These are phyloP conservation scores for Citrus glauca DNA, from an alignment of 345 rosid species.

Conservation along the genomic window DNA sequence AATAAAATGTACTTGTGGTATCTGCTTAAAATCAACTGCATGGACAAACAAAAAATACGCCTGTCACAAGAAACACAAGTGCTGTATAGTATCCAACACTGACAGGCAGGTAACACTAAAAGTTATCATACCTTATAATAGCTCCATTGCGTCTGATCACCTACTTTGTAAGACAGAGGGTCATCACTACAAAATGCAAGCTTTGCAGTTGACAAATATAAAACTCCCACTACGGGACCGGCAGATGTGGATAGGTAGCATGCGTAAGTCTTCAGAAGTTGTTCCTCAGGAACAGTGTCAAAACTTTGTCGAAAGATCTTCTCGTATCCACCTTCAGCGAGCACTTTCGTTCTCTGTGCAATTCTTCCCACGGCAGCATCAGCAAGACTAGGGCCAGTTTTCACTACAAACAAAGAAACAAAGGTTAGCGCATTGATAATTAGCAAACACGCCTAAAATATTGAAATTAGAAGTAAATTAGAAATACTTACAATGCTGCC, in stretches of 20 bases:
- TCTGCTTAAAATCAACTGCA: not conserved
- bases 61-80: not conserved
- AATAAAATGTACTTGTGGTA: not conserved
- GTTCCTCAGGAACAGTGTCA: conserved; percentile 73
- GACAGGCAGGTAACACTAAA: not conserved
- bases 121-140: conserved; percentile 69
- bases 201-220: conserved; percentile 75
- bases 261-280: conserved; percentile 70
- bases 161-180: conserved; percentile 78
- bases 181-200: conserved; percentile 81
- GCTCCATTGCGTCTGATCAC: conserved; percentile 69
- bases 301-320: conserved; percentile 75
- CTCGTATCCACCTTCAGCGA: conserved; percentile 97
- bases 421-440: not conserved
- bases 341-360: conserved; percentile 85
- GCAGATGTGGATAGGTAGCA: conserved; percentile 95
- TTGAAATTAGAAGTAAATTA: not conserved
- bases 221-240: conserved; percentile 92
- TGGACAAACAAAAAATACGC: not conserved
- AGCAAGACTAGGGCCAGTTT: conserved; percentile 85
- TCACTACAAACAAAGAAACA: conserved; percentile 47
- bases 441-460: not conserved
- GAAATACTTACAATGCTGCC: conserved; percentile 68
- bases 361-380: conserved; percentile 92
- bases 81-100: not conserved